Evolutionary conservation across 108 stramenopile genomes (phyloP).

Genomic region (Conticribra guillardii): DNA sequence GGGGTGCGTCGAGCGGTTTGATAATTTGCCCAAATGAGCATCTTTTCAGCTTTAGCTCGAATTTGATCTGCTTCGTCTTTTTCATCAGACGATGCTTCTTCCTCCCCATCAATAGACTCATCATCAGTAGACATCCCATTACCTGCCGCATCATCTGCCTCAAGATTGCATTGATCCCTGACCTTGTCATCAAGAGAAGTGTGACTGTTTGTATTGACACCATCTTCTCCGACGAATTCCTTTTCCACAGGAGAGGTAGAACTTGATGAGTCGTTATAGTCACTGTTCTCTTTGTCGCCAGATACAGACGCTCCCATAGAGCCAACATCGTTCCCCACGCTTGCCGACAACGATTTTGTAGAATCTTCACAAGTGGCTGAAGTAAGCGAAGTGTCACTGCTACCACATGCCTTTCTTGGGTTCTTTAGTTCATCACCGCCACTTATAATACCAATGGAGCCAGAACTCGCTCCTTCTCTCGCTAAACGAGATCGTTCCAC

Average conservation of each 20-base stretch:
- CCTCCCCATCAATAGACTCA: constrained; percentile 17
- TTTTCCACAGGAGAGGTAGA: no score
- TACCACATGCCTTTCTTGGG: constrained; percentile 6
- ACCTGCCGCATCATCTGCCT: constrained; percentile 14
- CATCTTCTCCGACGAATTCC: no score
- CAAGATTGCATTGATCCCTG: background rate
- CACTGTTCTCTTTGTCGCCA: no score
- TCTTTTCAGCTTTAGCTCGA: constrained; percentile 41
- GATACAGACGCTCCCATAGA: no score
- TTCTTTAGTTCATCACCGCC: background rate
- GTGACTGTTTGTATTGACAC: no score
- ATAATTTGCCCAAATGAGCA: constrained; percentile 47
- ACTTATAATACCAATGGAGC: background rate
- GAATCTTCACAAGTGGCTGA: no score
- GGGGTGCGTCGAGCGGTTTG: constrained; percentile 35
- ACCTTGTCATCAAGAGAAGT: no score
- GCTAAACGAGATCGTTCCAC: constrained; percentile 12
- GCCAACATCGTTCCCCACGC: no score
- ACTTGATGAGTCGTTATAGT: no score
- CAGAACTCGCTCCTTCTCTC: background rate
- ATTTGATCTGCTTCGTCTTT: constrained; percentile 37
- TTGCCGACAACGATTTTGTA: no score
- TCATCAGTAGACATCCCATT: background rate
- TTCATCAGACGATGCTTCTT: constrained; percentile 7
- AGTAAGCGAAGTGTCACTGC: no score